Evolutionary conservation across 176 grass and related monocot species (phyloP), one percentile per base, ranked within the genome.

Genomic region (Cenchrus purpureus): DNA sequence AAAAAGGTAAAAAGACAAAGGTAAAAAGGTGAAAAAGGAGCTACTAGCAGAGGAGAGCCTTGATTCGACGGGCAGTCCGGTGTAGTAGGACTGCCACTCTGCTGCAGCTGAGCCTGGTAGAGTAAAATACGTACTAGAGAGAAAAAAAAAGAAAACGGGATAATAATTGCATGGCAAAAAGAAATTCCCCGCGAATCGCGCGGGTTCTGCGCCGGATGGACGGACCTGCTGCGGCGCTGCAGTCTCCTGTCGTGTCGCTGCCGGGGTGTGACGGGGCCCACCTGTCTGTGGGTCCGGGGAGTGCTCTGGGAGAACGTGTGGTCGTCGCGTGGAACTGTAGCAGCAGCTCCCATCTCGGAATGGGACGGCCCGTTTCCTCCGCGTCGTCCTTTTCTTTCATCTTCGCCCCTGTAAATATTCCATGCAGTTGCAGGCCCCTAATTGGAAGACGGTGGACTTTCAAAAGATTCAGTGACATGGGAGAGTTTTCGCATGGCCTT

Each of bases 151-250:
- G 37, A 16, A 77, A 62, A 46, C 5, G 75, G 46, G 7, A 3
- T 10, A 25, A 25, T 25, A 10, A 17, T 5, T 16, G 53, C 53
- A 73, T n/a, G 57, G 59, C 59, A 3, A 54, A 69, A 46, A 59
- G 22, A 85, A 86, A 89, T 52, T 76, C 61, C 85, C 89, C 89
- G 89, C 85, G 80, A 87, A 84, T 91, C 85, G 80, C 89, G 89
- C 89, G 89, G 89, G 85, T 54, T 79, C 80, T 79, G 83, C 70
- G 69, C 60, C 15, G 43, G 22, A 34, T 34, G 44, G 78, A 53
- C 48, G 28, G 29, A 46, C 11, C 4, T 4, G 20, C 76, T 73
- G 76, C 67, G 1, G 42, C 60, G 58, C 58, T 60, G 89, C 89
- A 90, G 89, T 63, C 68, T 79, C 80, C 84, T 17, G 58, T 91